A percentile compares a stretch with the other conserved stretches of the same genome.
These are phyloP conservation scores for Micractinium sp. DNA, from an alignment of 139 green algal species.

Conservation along the genomic window DNA sequence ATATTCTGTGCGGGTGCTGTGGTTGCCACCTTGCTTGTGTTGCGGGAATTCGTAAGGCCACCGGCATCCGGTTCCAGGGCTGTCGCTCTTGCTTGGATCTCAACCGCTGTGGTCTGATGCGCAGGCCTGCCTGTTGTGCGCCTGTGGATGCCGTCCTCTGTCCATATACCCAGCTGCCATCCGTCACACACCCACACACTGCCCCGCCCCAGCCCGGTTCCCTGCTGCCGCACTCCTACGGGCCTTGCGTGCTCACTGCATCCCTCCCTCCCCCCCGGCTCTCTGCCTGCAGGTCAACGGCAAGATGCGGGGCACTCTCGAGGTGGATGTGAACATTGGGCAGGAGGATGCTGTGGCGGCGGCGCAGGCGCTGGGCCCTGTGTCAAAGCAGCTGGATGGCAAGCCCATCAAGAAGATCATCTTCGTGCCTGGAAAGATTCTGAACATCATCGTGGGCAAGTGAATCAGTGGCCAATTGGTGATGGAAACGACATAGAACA, in stretches of 20 bases:
- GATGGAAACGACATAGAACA: no score
- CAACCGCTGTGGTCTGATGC: neutral
- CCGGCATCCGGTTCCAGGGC: neutral
- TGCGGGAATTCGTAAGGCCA: neutral
- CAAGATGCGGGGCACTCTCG: conserved; percentile 89
- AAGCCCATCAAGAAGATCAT: conserved; percentile 95
- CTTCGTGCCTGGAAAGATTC: conserved; percentile 91
- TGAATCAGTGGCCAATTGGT: neutral
- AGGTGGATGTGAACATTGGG: conserved; percentile 64
- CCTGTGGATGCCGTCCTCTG: neutral
- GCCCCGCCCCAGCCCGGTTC: no score
- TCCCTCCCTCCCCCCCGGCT: no score
- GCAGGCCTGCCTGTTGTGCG: neutral
- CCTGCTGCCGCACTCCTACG: no score
- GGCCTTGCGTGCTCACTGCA: no score
- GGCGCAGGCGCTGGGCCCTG: conserved; percentile 53
- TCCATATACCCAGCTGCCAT: neutral
- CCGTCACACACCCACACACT: neutral
- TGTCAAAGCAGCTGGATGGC: conserved; percentile 74
- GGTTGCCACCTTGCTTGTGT: neutral
- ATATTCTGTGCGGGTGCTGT: no score
- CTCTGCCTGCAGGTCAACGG: conserved; percentile 83
- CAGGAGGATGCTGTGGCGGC: conserved; percentile 81
- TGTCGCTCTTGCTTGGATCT: neutral
- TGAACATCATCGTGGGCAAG: conserved; percentile 89